phyloP scores from a whole-genome alignment of 2,329 filamentous ascomycete species.

The Pseudocercospora fijiensis region DNA sequence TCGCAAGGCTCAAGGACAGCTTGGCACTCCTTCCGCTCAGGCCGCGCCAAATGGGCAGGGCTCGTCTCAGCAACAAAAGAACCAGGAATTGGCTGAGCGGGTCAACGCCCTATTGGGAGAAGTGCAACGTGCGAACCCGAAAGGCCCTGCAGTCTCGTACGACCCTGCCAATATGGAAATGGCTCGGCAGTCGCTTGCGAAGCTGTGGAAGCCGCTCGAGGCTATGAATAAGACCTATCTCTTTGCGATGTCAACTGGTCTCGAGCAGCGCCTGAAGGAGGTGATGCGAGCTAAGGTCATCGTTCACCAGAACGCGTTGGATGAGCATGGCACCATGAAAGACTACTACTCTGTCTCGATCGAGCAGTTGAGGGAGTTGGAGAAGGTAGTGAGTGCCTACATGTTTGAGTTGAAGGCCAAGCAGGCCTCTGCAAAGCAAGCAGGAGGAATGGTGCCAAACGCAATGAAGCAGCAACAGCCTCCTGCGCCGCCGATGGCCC shows the following conservation, averaged over 20 bases:
- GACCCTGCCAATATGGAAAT: conserved; percentile 25
- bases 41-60: conserved; percentile 3
- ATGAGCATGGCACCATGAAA: conserved; percentile 30
- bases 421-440: conserved; percentile 23
- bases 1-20: conserved; percentile 30
- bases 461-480: conserved; percentile 20
- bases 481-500: conserved; percentile 21
- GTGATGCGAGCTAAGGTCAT: conserved; percentile 32
- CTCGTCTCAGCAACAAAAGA: conserved; percentile 1
- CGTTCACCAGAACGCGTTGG: conserved; percentile 32
- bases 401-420: conserved; percentile 32
- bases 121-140: conserved; percentile 25
- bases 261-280: conserved; percentile 28
- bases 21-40: conserved; percentile 12
- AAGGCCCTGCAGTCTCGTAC: conserved; percentile 31
- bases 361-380: conserved; percentile 30
- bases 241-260: conserved; percentile 23
- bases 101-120: conserved; percentile 25
- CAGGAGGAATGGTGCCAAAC: conserved; percentile 2
- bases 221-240: conserved; percentile 29
- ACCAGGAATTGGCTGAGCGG: conserved; percentile 12
- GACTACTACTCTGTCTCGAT: conserved; percentile 32
- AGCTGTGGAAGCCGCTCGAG: conserved; percentile 30
- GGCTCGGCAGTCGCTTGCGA: conserved; percentile 28
- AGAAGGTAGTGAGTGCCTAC: conserved; percentile 27